phyloP scores from a whole-genome alignment of 768 basidiomycete genomes.

The Amylocystis lapponica region DNA sequence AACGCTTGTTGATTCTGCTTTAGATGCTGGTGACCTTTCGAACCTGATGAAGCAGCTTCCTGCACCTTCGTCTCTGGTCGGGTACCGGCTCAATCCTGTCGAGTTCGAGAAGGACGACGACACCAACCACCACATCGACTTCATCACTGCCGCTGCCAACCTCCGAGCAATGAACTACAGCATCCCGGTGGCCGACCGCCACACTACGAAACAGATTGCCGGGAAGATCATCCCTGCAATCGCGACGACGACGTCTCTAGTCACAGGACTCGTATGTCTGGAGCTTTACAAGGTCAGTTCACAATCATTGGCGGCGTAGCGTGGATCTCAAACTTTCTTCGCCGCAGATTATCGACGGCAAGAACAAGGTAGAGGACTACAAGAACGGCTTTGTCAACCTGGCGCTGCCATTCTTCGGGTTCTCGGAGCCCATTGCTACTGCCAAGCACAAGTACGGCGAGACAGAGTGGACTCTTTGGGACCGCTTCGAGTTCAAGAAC shows the following conservation, averaged over 20 bases:
- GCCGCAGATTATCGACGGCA: slow-evolving; percentile 85
- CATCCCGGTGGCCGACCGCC: slow-evolving; percentile 80
- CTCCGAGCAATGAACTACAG: slow-evolving; percentile 93
- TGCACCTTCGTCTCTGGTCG: slow-evolving; percentile 84
- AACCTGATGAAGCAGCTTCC: slow-evolving; percentile 69
- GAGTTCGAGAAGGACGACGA: slow-evolving; percentile 99
- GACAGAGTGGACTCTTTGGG: slow-evolving; percentile 97
- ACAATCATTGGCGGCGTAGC: no score
- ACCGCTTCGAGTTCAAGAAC: slow-evolving; percentile 88
- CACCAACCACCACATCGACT: slow-evolving; percentile 96
- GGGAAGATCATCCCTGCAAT: slow-evolving; percentile 99
- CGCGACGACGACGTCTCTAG: slow-evolving; percentile 94
- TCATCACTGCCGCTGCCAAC: slow-evolving; percentile 97
- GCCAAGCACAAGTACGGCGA: slow-evolving; percentile 82
- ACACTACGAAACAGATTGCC: slow-evolving; percentile 95
- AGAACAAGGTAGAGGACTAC: slow-evolving; percentile 89
- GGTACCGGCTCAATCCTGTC: slow-evolving; percentile 92
- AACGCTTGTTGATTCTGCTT: no score
- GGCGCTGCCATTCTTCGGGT: slow-evolving; percentile 97
- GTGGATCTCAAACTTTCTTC: neutral
- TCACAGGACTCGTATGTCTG: slow-evolving; percentile 92
- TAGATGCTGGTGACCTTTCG: slow-evolving; percentile 46
- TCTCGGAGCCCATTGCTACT: slow-evolving; percentile 94
- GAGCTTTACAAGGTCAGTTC: slow-evolving; percentile 88
- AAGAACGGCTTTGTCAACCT: slow-evolving; percentile 99